Evolutionary conservation across 2,329 filamentous ascomycete species (phyloP).

Genomic region (Neofusicoccum laricinum): DNA sequence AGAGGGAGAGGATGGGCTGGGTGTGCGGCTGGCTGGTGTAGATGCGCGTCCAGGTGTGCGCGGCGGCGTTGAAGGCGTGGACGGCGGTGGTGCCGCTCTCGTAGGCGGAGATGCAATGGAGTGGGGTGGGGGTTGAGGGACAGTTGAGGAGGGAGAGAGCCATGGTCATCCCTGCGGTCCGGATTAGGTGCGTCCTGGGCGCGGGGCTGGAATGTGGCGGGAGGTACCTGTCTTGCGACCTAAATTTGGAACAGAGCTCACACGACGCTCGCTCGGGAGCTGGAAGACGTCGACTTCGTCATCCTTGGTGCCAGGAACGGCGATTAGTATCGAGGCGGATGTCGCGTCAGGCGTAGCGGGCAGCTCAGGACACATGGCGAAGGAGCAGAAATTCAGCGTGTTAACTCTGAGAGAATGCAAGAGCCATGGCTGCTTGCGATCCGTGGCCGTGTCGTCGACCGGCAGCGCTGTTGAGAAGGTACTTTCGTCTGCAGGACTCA

Average conservation of each 20-base stretch:
- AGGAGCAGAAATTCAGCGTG: slow-evolving; percentile 92
- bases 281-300: slow-evolving; percentile 75
- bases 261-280: slow-evolving; percentile 70
- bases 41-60: slow-evolving; percentile 44
- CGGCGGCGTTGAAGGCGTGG: slow-evolving; percentile 50
- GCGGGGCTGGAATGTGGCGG: neutral
- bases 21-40: slow-evolving; percentile 69
- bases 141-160: slow-evolving; percentile 58
- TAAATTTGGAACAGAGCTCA: slow-evolving; percentile 54
- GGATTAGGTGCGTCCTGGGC: neutral
- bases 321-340: slow-evolving; percentile 52
- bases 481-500: slow-evolving; percentile 60
- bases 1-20: slow-evolving; percentile 74
- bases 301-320: slow-evolving; percentile 62
- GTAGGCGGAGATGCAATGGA: slow-evolving; percentile 73
- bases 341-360: slow-evolving; percentile 19
- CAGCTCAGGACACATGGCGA: slow-evolving; percentile 56
- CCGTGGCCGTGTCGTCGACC: slow-evolving; percentile 55
- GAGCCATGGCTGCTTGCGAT: slow-evolving; percentile 73
- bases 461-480: slow-evolving; percentile 67
- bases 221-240: slow-evolving; percentile 42
- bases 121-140: slow-evolving; percentile 24
- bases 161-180: slow-evolving; percentile 78
- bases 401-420: slow-evolving; percentile 81
- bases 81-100: slow-evolving; percentile 78